Evolutionary conservation across 192 early-diverging fungal species (phyloP).

Genomic region (Bifiguratus adelaidae): DNA sequence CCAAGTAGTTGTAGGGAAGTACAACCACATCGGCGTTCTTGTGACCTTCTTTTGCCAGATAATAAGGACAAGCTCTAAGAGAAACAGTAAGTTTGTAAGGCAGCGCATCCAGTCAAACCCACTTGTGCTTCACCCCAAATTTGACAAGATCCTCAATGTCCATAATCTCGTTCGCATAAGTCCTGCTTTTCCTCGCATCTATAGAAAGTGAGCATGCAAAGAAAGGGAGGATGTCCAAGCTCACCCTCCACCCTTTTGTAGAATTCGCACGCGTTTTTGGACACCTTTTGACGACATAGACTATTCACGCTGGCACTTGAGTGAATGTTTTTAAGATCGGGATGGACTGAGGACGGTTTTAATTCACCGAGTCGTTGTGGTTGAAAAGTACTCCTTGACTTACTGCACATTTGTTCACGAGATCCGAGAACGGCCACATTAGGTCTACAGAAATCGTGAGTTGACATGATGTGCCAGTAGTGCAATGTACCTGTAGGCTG

Average conservation of each 20-base stretch:
- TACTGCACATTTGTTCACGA: conserved; percentile 47
- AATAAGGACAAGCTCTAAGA: conserved; percentile 48
- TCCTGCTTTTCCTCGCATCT: background rate
- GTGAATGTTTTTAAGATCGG: conserved; percentile 9
- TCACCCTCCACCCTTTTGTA: conserved; percentile 16
- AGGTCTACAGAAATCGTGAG: conserved; percentile 4
- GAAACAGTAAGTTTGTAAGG: background rate
- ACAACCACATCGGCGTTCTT: conserved; percentile 42
- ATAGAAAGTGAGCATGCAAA: background rate
- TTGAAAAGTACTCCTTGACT: background rate
- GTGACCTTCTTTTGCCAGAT: conserved; percentile 23
- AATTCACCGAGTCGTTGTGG: background rate
- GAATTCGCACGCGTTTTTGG: conserved; percentile 18
- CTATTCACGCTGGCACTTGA: conserved; percentile 18
- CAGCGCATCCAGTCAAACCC: background rate
- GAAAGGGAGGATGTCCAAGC: background rate
- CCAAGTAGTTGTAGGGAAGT: conserved; percentile 54
- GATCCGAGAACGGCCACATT: conserved; percentile 39
- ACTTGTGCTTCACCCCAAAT: conserved; percentile 21
- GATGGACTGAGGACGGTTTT: conserved; percentile 14
- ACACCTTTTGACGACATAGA: conserved; percentile 31
- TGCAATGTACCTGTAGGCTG: conserved; percentile 21
- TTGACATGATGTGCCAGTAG: conserved; percentile 1
- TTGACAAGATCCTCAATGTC: conserved; percentile 45
- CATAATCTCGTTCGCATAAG: conserved; percentile 16